Base-by-base conservation (phyloP, 2,329 filamentous ascomycete genomes). In the Paracamarosporium sp. region DNA sequence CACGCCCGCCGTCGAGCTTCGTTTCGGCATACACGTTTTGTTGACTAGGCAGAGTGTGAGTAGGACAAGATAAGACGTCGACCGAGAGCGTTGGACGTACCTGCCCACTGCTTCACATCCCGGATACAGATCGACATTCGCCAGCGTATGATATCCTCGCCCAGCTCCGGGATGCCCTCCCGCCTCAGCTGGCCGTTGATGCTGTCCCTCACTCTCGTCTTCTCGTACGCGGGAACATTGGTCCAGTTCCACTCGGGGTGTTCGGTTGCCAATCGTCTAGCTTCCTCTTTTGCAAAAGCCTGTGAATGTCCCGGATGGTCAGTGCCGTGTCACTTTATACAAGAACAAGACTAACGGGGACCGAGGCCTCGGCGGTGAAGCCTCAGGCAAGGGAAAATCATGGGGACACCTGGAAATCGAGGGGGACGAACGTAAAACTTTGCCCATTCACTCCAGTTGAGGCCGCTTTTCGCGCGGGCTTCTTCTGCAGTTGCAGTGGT, bases 241-340 rank as follows among this genome's bases (percentile, higher is more conserved):
- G 48, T 51, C 48, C 48, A 51, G 48, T 51, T 51, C 48, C 48
- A 51, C 36, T 51, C 48, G 25, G 48, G 48, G 24, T 51, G 48
- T 17, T 51, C 35, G 25, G 17, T 30, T 8, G 36, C 48, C 36
- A 51, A 12, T 20, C 48, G 48, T 20, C 48, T 51, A 31, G 48
- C 48, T 28, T 51, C 48, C 15, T 51, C 48, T 51, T 51, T 51
- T 35, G 48, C 48, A 40, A 51, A 51, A 1, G 35, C 35, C 48
- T 51, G 36, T 24, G 11, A 6, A n/a, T 11, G 1, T 22, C 12
- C n/a, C 17, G 27, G 36, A 15, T n/a, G 33, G 35, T 50, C 47
- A 48, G 45, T 48, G 45, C 45, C 30, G n/a, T 24, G 31, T 28
- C 33, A 50, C 12, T 38, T 11, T 30, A 35, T 30, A 28, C 11